phyloP scores from a whole-genome alignment of 2,329 filamentous ascomycete species.

The Rhynchosporium graminicola region DNA sequence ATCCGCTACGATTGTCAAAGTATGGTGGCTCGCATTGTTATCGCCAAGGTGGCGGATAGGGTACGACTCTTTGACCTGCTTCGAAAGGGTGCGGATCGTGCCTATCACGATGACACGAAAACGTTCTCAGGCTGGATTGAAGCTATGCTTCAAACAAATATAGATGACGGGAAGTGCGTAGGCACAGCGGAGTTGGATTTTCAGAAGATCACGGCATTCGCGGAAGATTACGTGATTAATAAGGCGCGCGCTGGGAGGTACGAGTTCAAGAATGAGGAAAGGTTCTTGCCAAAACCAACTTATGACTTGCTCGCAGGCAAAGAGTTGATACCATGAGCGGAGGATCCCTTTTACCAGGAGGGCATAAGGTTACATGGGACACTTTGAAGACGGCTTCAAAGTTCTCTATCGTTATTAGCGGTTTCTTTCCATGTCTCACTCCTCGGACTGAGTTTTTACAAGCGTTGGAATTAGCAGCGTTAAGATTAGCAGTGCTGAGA shows the following conservation, averaged over 20 bases:
- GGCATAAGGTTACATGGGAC: background rate
- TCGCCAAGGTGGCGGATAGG: background rate
- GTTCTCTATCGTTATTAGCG: background rate
- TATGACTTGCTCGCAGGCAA: background rate
- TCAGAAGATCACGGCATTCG: background rate
- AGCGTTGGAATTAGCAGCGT: too few species aligned
- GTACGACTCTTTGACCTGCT: background rate
- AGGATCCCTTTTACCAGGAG: background rate
- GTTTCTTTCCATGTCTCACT: background rate
- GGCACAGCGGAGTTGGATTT: slow-evolving; percentile 1
- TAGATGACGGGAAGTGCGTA: background rate
- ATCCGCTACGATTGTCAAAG: too few species aligned
- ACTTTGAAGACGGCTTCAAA: background rate
- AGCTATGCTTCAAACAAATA: background rate
- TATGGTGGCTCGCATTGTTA: background rate
- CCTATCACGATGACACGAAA: background rate
- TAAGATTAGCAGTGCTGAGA: too few species aligned
- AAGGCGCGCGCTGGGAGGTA: background rate
- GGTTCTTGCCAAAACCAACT: background rate
- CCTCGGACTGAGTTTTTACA: background rate
- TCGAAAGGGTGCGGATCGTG: background rate
- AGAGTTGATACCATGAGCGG: background rate
- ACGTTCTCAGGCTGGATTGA: background rate
- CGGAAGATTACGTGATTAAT: background rate
- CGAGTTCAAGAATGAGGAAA: background rate